Evolutionary conservation across 176 grass and related monocot genomes (phyloP).

Genomic region (Aegilops speltoides): DNA sequence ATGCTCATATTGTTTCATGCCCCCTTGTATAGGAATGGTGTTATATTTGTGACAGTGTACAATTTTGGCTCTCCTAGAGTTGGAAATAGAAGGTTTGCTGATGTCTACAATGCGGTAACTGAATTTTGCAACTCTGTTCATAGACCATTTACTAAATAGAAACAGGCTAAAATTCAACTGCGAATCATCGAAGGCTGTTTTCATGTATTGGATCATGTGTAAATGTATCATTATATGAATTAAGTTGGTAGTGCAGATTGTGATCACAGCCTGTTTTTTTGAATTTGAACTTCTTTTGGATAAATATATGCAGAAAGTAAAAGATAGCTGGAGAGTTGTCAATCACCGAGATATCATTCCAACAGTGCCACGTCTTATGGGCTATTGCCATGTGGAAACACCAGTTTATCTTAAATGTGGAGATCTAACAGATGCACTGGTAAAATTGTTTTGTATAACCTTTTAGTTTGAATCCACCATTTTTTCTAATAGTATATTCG

Average conservation of each 20-base stretch:
- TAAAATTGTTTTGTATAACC: constrained; percentile 25
- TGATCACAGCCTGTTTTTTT: constrained; percentile 3
- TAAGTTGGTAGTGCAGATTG: background rate
- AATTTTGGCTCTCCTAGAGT: constrained; percentile 98
- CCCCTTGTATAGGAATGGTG: constrained; percentile 56
- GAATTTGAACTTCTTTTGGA: constrained; percentile 16
- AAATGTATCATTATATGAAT: constrained; percentile 1
- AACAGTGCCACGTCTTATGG: constrained; percentile 94
- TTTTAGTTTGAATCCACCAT: background rate
- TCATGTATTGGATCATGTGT: constrained; percentile 1
- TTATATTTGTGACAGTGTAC: constrained; percentile 84
- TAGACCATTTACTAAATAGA: background rate
- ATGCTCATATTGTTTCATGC: background rate
- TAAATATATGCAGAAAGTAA: constrained; percentile 73
- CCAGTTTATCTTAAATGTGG: constrained; percentile 88
- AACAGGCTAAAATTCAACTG: background rate
- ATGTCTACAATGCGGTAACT: constrained; percentile 91
- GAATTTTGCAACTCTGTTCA: background rate
- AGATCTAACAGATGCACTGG: constrained; percentile 60
- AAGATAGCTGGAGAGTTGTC: constrained; percentile 96
- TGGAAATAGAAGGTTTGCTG: constrained; percentile 92
- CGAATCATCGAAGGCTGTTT: background rate
- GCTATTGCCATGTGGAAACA: constrained; percentile 93
- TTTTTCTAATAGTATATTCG: background rate
- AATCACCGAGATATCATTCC: constrained; percentile 98